Base-by-base conservation (phyloP, 1,139 yeast species). In the Candida tetrigidarum region DNA sequence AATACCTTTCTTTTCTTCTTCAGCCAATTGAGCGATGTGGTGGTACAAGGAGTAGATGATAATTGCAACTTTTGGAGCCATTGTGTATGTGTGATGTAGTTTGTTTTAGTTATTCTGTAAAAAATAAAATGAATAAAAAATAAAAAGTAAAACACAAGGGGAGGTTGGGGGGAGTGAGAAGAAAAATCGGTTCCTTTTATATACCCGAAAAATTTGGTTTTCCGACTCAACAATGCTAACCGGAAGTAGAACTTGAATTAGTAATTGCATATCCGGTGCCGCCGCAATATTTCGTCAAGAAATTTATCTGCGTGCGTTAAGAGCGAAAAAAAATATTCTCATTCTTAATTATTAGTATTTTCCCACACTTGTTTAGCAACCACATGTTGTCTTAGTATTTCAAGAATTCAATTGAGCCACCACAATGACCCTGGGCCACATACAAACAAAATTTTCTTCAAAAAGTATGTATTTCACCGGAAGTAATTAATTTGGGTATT, bases 21-120 rank as follows among this genome's bases (percentile, higher is more conserved):
- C 79, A 50, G 96, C 96, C 52, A 86, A 56, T 42, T 74, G 69
- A 55, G 83, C 82, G 57, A 86, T 71, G 71, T 90, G 96, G 58
- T 91, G 91, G 76, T 87, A 89, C 62, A 84, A 68, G 44, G 96
- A 81, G 80, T 90, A 90, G 66, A 84, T 83, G 64, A 90, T 77
- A 59, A 90, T 86, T 45, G 78, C 78, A 50, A 66, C 60, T 59
- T 60, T 68, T 51, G 66, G 66, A 48, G 67, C 65, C 69, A 64
- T 64, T 53, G 43, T 47, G 41, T 36, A 10, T 39, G 26, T 29
- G 15, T 27, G 16, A 34, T 32, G n/a, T n/a, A n/a, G 32, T 28
- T 12, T 12, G 32, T 28, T 32, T 32, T 3, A 19, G 19, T 19
- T 32, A 25, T 8, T 15, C 11, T 9, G 15, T 8, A 16, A 30